A percentile compares a stretch with the other conserved stretches of the same genome.
Conservation (phyloP, 768 basidiomycete genomes). For the Leccinum barrowsii region DNA sequence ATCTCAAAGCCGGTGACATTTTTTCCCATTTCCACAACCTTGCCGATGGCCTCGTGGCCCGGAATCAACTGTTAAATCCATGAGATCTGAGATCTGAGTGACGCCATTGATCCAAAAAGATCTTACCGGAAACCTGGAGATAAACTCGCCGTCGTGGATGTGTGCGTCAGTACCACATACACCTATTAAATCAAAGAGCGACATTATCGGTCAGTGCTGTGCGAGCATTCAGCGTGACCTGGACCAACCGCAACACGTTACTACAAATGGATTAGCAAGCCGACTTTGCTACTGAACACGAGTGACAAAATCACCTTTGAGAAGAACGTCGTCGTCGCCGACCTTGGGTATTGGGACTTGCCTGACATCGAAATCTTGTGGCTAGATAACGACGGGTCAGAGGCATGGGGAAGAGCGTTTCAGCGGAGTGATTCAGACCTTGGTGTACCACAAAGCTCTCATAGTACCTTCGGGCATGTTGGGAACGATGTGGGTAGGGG, state of each 20-base stretch:
- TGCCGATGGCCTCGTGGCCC: conserved; percentile 74
- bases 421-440: conserved; percentile 36
- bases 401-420: background rate
- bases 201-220: background rate
- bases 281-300: background rate
- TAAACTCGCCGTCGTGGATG: conserved; percentile 64
- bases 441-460: conserved; percentile 73
- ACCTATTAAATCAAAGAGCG: conserved; percentile 31
- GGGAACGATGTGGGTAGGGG: background rate
- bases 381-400: conserved; percentile 37
- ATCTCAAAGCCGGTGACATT: conserved; percentile 71
- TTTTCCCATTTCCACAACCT: conserved; percentile 70
- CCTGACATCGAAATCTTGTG: conserved; percentile 62
- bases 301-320: conserved; percentile 51
- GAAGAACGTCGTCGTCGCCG: conserved; percentile 66
- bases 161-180: conserved; percentile 63
- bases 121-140: conserved; percentile 52
- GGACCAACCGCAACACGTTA: conserved; percentile 41
- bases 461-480: conserved; percentile 60
- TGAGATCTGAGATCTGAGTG: conserved; percentile 15
- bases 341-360: conserved; percentile 64
- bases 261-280: conserved; percentile 23
- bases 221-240: background rate
- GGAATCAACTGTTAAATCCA: conserved; percentile 54
- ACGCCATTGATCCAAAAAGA: conserved; percentile 18